Evolutionary conservation across 331 rosid species (phyloP).

Genomic region (Spiraea crenata): DNA sequence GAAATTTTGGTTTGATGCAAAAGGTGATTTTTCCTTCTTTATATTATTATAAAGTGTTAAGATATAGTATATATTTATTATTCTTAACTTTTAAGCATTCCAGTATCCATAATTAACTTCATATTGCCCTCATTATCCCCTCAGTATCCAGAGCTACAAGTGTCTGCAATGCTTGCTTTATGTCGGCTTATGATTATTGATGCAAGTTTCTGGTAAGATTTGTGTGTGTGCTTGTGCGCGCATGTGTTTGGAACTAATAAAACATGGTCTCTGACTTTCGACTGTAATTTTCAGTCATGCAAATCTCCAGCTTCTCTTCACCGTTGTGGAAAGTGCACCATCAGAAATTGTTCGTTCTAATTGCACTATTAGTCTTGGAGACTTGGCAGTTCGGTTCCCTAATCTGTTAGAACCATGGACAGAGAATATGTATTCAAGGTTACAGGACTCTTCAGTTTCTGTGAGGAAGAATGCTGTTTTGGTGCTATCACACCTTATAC

Average conservation of each 20-base stretch:
- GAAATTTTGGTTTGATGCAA: slow-evolving; percentile 82
- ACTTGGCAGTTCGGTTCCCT: slow-evolving; percentile 94
- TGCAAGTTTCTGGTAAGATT: slow-evolving; percentile 82
- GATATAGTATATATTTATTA: background rate
- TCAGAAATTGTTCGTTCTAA: slow-evolving; percentile 94
- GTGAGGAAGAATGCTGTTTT: slow-evolving; percentile 95
- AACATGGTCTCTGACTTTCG: background rate
- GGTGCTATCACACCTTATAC: slow-evolving; percentile 97
- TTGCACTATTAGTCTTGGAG: slow-evolving; percentile 92
- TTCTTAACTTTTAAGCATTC: background rate
- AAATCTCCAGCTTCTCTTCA: slow-evolving; percentile 95
- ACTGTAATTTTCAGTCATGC: slow-evolving; percentile 52
- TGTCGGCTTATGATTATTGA: slow-evolving; percentile 93
- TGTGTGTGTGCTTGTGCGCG: background rate
- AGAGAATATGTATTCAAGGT: slow-evolving; percentile 87
- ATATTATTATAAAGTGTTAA: background rate
- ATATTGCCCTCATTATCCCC: slow-evolving; percentile 21
- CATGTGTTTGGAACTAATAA: background rate
- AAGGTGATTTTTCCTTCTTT: slow-evolving; percentile 49
- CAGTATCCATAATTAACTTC: no score
- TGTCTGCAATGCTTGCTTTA: slow-evolving; percentile 93
- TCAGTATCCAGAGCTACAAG: slow-evolving; percentile 96
- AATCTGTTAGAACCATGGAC: slow-evolving; percentile 98
- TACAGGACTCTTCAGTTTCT: slow-evolving; percentile 67
- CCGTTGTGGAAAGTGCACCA: slow-evolving; percentile 73